Evolutionary conservation across 805 yeast species (phyloP).

Genomic region (Candida fluviatilis): DNA sequence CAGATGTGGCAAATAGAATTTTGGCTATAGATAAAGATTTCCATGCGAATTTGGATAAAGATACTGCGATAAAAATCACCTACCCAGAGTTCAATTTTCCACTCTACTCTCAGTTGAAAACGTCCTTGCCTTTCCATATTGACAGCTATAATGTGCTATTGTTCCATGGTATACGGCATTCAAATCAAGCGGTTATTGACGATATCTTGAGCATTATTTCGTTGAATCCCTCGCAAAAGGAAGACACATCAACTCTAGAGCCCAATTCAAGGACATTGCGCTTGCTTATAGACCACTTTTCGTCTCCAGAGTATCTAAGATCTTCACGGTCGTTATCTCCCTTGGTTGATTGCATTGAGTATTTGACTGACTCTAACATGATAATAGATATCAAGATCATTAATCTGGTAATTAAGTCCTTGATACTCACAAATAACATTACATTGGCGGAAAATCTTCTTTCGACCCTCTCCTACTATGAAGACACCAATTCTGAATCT

Average conservation of each 20-base stretch:
- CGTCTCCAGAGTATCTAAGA: slow-evolving; percentile 4
- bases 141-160: slow-evolving; percentile 24
- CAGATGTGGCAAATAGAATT: slow-evolving; percentile 15
- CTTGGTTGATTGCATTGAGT: slow-evolving; percentile 4
- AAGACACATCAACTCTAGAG: slow-evolving; percentile 2
- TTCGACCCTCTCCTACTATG: background rate
- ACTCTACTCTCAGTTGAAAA: slow-evolving; percentile 16
- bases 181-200: slow-evolving; percentile 15
- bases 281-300: slow-evolving; percentile 13
- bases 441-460: slow-evolving; percentile 12
- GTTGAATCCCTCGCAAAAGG: slow-evolving; percentile 5
- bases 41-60: slow-evolving; percentile 1
- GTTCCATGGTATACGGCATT: slow-evolving; percentile 26
- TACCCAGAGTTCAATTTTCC: slow-evolving; percentile 16
- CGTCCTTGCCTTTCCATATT: slow-evolving; percentile 10
- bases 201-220: slow-evolving; percentile 11
- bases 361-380: slow-evolving; percentile 4
- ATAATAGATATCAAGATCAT: slow-evolving; percentile 16
- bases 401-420: slow-evolving; percentile 14
- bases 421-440: slow-evolving; percentile 9
- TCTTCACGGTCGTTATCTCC: slow-evolving; percentile 3
- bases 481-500: slow-evolving; percentile 3
- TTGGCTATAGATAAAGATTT: slow-evolving; percentile 5
- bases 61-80: background rate
- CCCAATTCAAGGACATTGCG: slow-evolving; percentile 17